These are phyloP conservation scores for Colletotrichum lini DNA, from an alignment of 2,329 filamentous ascomycete species.

Conservation along the genomic window DNA sequence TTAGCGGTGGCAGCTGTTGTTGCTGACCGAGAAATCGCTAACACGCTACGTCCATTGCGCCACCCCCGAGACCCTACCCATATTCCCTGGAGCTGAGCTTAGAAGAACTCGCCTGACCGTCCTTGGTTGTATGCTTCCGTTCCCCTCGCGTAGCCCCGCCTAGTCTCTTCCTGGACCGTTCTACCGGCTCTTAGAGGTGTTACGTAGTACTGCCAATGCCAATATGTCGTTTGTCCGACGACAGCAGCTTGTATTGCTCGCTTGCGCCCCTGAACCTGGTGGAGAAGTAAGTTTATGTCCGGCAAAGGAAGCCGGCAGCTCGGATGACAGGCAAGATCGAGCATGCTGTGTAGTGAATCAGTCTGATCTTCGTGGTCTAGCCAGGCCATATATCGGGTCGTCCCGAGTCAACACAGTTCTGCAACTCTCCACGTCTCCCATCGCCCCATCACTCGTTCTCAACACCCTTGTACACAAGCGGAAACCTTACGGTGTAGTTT, in stretches of 20 bases:
- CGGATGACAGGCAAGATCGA: not conserved
- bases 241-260: conserved; percentile 3
- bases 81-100: not conserved
- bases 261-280: conserved; percentile 24
- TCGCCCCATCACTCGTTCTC: conserved; percentile 25
- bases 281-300: conserved; percentile 25
- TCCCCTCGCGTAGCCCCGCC: not conserved
- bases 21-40: conserved; percentile 34
- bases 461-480: conserved; percentile 27
- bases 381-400: conserved; percentile 20
- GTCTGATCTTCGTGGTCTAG: conserved; percentile 5
- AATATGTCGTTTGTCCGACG: conserved; percentile 12
- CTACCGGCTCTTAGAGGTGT: not conserved
- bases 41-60: conserved; percentile 16
- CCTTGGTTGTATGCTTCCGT: not conserved
- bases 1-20: conserved; percentile 5
- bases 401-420: conserved; percentile 22
- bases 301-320: conserved; percentile 21
- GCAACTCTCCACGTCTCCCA: conserved; percentile 12
- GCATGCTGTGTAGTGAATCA: conserved; percentile 5
- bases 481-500: not conserved
- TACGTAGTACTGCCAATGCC: not conserved
- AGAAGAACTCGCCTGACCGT: not conserved
- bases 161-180: not conserved
- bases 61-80: conserved; percentile 11